Conservation (phyloP, 257 asterid genomes). For the Solanum bukasovii region DNA sequence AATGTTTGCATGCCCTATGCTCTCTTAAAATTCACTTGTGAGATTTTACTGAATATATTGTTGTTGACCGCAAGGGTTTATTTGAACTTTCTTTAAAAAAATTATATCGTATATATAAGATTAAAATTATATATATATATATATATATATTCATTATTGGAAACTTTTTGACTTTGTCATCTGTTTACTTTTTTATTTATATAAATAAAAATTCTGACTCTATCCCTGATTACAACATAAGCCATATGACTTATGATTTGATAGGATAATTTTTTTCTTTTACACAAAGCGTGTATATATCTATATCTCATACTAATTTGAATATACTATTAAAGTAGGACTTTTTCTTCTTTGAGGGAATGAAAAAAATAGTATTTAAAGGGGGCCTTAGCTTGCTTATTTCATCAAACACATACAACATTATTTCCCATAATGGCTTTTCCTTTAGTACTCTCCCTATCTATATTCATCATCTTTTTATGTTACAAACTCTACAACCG, state of each 20-base stretch:
- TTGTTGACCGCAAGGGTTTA: not conserved
- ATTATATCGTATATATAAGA: not conserved
- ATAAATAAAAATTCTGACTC: not conserved
- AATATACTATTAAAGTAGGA: not conserved
- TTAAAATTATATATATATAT: not conserved
- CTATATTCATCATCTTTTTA: conserved; percentile 12
- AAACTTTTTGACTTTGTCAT: not conserved
- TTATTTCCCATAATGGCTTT: conserved; percentile 19
- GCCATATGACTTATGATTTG: not conserved
- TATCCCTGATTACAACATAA: not conserved
- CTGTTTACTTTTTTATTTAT: not conserved
- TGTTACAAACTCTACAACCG: conserved; percentile 29
- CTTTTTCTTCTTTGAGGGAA: not conserved
- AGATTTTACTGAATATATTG: too few species aligned
- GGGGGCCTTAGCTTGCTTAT: not conserved
- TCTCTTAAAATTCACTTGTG: accelerated
- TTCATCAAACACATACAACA: not conserved
- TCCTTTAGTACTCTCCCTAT: conserved; percentile 9
- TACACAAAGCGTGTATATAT: not conserved
- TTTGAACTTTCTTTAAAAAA: not conserved
- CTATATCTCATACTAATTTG: not conserved
- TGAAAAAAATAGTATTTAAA: not conserved
- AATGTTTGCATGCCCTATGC: too few species aligned
- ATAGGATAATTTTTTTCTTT: not conserved
- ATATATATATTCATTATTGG: not conserved